phyloP scores from a whole-genome alignment of 345 rosid genomes.

The Melastoma malabathricum region DNA sequence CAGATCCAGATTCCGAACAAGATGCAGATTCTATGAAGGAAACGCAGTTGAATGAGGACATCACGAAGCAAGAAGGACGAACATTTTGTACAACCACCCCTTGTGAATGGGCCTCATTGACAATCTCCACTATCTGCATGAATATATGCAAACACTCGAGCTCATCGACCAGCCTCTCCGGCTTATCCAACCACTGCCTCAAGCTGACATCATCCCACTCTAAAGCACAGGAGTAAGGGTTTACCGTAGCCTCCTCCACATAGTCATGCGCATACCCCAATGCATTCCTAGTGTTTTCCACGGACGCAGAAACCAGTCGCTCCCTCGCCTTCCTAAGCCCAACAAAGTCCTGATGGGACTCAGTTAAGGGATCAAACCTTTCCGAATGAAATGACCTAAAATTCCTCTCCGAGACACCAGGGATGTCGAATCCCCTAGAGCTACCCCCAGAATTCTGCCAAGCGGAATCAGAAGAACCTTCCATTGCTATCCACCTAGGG shows the following conservation, averaged over 20 bases:
- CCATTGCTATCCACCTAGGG: conserved; percentile 56
- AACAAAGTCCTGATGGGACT: conserved; percentile 20
- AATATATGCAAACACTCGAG: conserved; percentile 85
- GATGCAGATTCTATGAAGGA: conserved; percentile 95
- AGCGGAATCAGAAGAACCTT: conserved; percentile 67
- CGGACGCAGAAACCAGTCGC: conserved; percentile 29
- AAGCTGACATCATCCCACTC: conserved; percentile 90
- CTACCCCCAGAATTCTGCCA: conserved; percentile 34
- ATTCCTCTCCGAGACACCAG: conserved; percentile 46
- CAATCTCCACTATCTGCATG: conserved; percentile 82
- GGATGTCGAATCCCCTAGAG: conserved; percentile 44
- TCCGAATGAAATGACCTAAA: conserved; percentile 17
- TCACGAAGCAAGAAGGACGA: conserved; percentile 85
- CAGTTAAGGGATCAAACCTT: conserved; percentile 19
- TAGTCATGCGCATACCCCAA: conserved; percentile 32
- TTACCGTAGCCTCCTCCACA: conserved; percentile 27
- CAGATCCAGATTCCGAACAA: conserved; percentile 93
- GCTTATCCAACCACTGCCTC: conserved; percentile 92
- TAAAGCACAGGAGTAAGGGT: conserved; percentile 38
- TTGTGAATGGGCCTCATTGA: conserved; percentile 74
- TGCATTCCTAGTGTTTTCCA: conserved; percentile 40
- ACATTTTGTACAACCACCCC: conserved; percentile 87
- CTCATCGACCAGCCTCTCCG: conserved; percentile 54
- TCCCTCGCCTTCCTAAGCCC: conserved; percentile 24
- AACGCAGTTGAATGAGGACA: conserved; percentile 83